Base-by-base conservation (phyloP, 257 asterid species). In the Gentiana dahurica region DNA sequence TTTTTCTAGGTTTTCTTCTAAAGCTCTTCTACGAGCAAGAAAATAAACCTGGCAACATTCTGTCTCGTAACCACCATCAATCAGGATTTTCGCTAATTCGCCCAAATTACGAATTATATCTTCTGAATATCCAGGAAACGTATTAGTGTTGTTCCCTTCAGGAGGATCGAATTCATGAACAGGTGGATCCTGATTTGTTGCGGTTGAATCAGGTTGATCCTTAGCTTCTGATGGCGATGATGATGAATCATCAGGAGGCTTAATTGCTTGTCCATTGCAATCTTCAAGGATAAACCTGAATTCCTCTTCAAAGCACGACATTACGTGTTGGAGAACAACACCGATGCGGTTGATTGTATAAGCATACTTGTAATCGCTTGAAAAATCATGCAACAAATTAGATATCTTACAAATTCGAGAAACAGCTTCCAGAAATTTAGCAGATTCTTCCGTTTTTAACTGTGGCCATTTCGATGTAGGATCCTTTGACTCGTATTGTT, bases 261-360 rank as follows among this genome's bases (percentile, higher is more conserved):
- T 5, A 41, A 41, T 10, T 5, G 46, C 6, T 15, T 49, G 63
- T 53, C 59, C 49, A 54, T 60, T 76, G 77, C 73, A 71, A 53
- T 77, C 86, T 38, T 87, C 94, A 1, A 84, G 73, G 8, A 84
- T 62, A 3, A 66, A 55, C 58, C 67, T 84, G 78, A 87, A 82
- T 65, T 84, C 95, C 36, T 81, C 96, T 73, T 84, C 98, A 59
- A 85, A 3, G 62, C 87, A 81, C 4, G 84, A 61, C 86, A 90
- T 82, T 36, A 80, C 78, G 2, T 82, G 91, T 55, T 87, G 92
- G 33, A 79, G 78, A 59, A 84, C 80, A 4, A 77, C 64, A 2
- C 83, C 95, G 9, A 76, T 57, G 52, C 80, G 76, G 69, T 80
- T 84, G 75, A 90, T 80, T 3, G 96, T 58, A 47, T 60, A 60